Conservation (phyloP, 75 land plant genomes). For the Pinus albicaulis region DNA sequence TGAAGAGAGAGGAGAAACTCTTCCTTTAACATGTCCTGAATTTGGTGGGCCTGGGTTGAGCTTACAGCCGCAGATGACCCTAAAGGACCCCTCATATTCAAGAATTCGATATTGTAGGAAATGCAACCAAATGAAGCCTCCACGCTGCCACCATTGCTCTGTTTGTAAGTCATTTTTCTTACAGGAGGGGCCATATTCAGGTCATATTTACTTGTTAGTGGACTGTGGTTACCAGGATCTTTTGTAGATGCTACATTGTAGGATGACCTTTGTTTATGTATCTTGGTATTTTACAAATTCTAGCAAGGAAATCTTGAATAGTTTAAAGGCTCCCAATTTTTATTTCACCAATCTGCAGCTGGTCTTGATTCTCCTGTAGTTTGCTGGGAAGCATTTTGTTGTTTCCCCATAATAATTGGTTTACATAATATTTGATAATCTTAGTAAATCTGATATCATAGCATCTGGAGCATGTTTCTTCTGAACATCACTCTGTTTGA, state of each 20-base stretch:
- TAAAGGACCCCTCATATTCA: conserved; percentile 16
- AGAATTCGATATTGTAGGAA: conserved; percentile 38
- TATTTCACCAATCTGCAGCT: background rate
- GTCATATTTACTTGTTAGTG: background rate
- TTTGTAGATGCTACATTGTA: background rate
- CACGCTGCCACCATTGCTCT: conserved; percentile 34
- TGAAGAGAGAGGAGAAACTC: conserved; percentile 31
- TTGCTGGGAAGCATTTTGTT: background rate
- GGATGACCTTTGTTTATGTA: background rate
- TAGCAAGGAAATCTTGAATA: background rate
- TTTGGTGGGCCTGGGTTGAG: conserved; percentile 14
- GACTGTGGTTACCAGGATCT: background rate
- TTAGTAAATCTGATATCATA: background rate
- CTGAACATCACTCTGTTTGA: background rate
- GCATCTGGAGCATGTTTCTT: background rate
- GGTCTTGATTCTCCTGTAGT: background rate
- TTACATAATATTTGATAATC: background rate
- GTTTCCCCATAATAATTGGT: background rate
- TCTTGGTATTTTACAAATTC: background rate
- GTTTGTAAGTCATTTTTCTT: conserved; percentile 26
- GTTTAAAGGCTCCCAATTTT: background rate
- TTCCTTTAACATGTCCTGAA: conserved; percentile 8
- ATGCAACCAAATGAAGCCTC: conserved; percentile 29
- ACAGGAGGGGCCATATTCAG: conserved; percentile 2
- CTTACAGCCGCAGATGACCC: background rate